Evolutionary conservation across 306 rosid species (phyloP).

Genomic region (Glycine latifolia): DNA sequence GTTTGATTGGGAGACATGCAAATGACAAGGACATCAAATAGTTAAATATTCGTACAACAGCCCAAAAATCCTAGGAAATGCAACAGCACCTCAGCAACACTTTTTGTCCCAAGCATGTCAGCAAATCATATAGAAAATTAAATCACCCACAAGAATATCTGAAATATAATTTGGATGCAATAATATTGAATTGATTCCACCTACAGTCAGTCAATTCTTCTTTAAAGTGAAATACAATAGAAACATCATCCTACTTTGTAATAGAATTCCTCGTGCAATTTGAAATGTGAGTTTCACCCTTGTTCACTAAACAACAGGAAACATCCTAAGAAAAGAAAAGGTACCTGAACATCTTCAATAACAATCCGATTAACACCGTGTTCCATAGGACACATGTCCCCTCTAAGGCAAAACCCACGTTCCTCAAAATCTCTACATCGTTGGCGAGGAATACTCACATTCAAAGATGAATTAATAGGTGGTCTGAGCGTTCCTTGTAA

Average conservation of each 20-base stretch:
- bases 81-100: constrained; percentile 4
- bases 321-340: constrained; percentile 19
- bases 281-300: constrained; percentile 22
- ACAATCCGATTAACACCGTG: constrained; percentile 98
- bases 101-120: constrained; percentile 11
- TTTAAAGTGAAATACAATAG: constrained; percentile 28
- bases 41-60: neutral
- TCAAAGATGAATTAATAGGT: constrained; percentile 82
- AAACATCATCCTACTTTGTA: constrained; percentile 1
- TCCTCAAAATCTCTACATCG: constrained; percentile 99
- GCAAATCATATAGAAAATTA: neutral
- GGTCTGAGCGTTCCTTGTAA: constrained; percentile 89
- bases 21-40: neutral
- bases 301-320: constrained; percentile 24
- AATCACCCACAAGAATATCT: neutral
- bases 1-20: constrained; percentile 1
- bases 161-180: constrained; percentile 10
- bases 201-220: constrained; percentile 12
- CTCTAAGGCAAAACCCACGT: constrained; percentile 98
- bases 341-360: constrained; percentile 98
- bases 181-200: constrained; percentile 10
- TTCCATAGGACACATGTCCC: constrained; percentile 99
- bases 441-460: constrained; percentile 78
- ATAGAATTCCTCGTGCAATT: constrained; percentile 13
- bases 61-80: neutral